Percentiles rank a stretch among this genome's conserved stretches.
Evolutionary conservation across 768 basidiomycete genomes (phyloP).

Genomic region (Mycena galericulata): DNA sequence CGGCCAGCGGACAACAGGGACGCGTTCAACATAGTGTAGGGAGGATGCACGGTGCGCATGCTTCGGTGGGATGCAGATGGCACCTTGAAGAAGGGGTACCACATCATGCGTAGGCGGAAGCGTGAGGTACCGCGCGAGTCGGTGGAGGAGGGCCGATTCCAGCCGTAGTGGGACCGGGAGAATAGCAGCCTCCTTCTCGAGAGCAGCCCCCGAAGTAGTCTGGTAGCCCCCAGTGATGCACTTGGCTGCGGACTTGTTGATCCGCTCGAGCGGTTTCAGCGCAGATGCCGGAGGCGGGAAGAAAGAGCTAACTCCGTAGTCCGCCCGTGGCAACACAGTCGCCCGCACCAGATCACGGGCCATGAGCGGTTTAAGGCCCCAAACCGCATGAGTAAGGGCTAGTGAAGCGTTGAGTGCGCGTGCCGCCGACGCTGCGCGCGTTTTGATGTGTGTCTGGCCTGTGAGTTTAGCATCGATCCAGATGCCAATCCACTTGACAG

Average conservation of each 20-base stretch:
- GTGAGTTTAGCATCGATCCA: too few species aligned
- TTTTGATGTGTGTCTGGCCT: background rate
- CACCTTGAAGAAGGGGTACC: background rate
- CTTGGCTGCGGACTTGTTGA: background rate
- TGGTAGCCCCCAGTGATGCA: constrained; percentile 3
- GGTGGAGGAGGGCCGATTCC: background rate
- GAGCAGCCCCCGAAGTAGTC: background rate
- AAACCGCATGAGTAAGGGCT: too few species aligned
- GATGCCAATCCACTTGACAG: background rate
- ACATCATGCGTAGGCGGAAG: background rate
- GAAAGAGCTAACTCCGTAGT: background rate
- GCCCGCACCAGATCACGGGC: background rate
- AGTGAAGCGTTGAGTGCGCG: background rate
- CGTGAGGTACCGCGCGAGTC: background rate
- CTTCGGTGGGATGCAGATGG: background rate
- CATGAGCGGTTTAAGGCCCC: background rate
- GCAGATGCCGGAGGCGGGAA: background rate
- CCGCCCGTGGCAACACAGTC: background rate
- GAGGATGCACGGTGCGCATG: background rate
- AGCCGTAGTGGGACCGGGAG: background rate
- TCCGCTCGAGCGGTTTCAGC: background rate
- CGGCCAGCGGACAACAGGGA: background rate
- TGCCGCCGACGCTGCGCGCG: background rate
- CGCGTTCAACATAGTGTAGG: background rate
- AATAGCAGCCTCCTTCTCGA: too few species aligned